phyloP scores from a whole-genome alignment of 179 eudicot genomes.

The Heliamphora pulchella region DNA sequence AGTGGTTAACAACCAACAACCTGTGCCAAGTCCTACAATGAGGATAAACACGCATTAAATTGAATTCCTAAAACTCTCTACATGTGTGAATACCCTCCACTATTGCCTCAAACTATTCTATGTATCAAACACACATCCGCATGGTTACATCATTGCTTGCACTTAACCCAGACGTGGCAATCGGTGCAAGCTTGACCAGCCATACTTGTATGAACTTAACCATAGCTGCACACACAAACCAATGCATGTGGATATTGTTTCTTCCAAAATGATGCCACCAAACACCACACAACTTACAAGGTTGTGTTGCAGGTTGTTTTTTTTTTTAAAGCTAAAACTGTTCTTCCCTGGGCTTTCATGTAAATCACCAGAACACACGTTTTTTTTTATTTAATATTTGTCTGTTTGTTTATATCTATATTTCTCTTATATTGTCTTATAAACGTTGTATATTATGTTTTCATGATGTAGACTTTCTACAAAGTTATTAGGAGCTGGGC shows the following conservation, averaged over 20 bases:
- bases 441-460: conserved; percentile 3
- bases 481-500: conserved; percentile 82
- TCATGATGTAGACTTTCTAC: conserved; percentile 48
- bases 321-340: neutral
- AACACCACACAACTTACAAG: neutral
- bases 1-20: neutral
- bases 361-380: too few relatives aligned
- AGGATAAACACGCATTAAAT: neutral
- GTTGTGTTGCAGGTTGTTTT: neutral
- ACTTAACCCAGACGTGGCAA: neutral
- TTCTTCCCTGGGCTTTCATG: too few relatives aligned
- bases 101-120: neutral
- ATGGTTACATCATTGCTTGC: neutral
- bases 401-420: neutral
- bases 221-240: neutral
- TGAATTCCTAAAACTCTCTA: neutral
- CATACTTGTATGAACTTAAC: neutral
- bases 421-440: neutral
- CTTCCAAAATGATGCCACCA: neutral
- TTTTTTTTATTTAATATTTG: neutral
- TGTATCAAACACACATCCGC: neutral
- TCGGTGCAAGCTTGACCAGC: neutral
- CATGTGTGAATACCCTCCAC: neutral
- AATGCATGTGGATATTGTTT: neutral
- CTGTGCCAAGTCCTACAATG: neutral